These are phyloP conservation scores for Vitis vinifera DNA, from an alignment of 164 flowering plant genomes.

Conservation along the genomic window ASM3070453v1 NC_081816.1:20003501-20004000, in stretches of 20 bases:
- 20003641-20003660: no score
- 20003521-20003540: no score
- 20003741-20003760: neutral
- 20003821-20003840: slow-evolving; percentile 37
- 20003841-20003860: neutral
- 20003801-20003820: slow-evolving; percentile 27
- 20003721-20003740: no score
- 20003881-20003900: neutral
- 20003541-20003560: no score
- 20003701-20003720: no score
- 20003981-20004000: slow-evolving; percentile 36
- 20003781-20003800: neutral
- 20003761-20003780: neutral
- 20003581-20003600: no score
- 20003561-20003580: no score
- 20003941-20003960: slow-evolving; percentile 24
- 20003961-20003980: slow-evolving; percentile 47
- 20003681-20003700: no score
- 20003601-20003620: no score
- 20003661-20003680: no score
- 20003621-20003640: no score
- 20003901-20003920: slow-evolving; percentile 5
- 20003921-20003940: slow-evolving; percentile 2
- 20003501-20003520: no score
- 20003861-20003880: neutral